phyloP scores from a whole-genome alignment of 495 filamentous ascomycete species.

The Xylaria grammica region DNA sequence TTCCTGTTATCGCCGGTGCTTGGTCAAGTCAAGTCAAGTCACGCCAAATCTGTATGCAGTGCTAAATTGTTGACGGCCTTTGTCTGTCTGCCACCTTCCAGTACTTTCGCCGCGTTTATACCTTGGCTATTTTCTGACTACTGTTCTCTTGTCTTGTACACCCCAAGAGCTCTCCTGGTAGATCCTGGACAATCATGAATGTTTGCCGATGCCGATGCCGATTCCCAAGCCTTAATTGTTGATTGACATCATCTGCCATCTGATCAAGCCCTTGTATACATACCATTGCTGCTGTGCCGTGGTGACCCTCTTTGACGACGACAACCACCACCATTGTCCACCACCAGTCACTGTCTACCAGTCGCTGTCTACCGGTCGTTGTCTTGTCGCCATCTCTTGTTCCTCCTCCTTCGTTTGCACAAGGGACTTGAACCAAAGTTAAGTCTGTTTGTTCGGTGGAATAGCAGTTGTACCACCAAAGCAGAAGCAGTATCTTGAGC shows the following conservation, averaged over 20 bases:
- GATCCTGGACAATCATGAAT: neutral
- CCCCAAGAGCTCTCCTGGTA: neutral
- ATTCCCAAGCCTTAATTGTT: neutral
- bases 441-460: too few relatives aligned
- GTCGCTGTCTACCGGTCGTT: neutral
- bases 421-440: too few relatives aligned
- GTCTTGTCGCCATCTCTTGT: neutral
- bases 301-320: conserved; percentile 10
- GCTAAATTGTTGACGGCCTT: conserved; percentile 1
- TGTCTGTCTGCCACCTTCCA: neutral
- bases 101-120: neutral
- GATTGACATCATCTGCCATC: conserved; percentile 19
- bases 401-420: neutral
- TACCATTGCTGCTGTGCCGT: neutral
- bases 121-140: neutral
- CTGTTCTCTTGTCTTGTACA: neutral
- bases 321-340: neutral
- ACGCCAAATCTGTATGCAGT: neutral
- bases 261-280: neutral
- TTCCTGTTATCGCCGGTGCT: too few relatives aligned
- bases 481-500: too few relatives aligned
- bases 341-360: too few relatives aligned
- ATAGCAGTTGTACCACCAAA: too few relatives aligned
- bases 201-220: neutral
- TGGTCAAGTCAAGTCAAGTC: conserved; percentile 1